Evolutionary conservation across 176 grass and related monocot species (phyloP).

Genomic region (Panicum miliaceum): DNA sequence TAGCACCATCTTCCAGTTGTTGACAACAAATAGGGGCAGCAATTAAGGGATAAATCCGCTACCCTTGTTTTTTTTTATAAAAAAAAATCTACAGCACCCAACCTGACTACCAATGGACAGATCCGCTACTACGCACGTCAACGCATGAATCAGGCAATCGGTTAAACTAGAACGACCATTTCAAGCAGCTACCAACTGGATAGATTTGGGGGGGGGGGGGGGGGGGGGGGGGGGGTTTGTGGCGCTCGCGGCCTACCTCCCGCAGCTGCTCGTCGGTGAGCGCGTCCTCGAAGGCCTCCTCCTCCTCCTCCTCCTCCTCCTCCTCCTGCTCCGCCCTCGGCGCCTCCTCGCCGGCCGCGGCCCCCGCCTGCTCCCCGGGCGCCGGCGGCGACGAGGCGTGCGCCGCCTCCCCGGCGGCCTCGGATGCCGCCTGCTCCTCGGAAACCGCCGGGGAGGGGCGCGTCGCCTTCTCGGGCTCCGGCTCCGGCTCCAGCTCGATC

Average conservation of each 20-base stretch:
- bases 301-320: slow-evolving; percentile 41
- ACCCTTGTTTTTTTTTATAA: background rate
- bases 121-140: background rate
- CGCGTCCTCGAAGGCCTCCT: slow-evolving; percentile 84
- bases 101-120: background rate
- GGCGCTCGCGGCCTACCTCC: slow-evolving; percentile 49
- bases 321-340: slow-evolving; percentile 28
- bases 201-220: slow-evolving; percentile 4
- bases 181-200: background rate
- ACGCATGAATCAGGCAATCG: background rate
- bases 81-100: slow-evolving; percentile 7
- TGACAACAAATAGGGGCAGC: background rate
- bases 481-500: slow-evolving; percentile 69
- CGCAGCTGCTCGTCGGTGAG: slow-evolving; percentile 88
- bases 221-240: too few relatives aligned
- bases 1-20: background rate
- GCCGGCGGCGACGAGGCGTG: background rate
- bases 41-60: background rate
- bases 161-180: background rate
- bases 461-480: slow-evolving; percentile 8
- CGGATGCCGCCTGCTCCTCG: background rate
- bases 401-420: slow-evolving; percentile 1
- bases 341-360: slow-evolving; percentile 27
- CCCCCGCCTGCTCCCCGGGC: background rate
- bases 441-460: background rate